phyloP scores from a whole-genome alignment of 305 asterid genomes.

The Fraxinus latifolia region DNA sequence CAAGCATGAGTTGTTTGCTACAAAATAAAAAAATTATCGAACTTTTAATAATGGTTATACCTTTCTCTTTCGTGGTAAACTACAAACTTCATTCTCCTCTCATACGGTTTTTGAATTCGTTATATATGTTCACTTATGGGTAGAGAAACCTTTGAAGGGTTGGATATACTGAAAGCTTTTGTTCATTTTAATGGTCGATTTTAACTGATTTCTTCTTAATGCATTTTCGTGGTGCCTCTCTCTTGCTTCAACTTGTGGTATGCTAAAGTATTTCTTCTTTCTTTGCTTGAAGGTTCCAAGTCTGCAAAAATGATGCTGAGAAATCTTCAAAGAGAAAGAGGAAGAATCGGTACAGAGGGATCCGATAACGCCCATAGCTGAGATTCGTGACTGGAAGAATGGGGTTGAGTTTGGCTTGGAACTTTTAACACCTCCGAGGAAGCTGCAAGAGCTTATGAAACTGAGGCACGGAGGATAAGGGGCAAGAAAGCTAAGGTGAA shows the following conservation, averaged over 20 bases:
- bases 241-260: background rate
- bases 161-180: background rate
- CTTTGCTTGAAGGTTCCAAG: conserved; percentile 35
- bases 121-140: background rate
- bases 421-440: conserved; percentile 41
- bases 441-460: conserved; percentile 82
- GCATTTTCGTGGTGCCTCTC: background rate
- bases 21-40: background rate
- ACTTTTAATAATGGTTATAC: background rate
- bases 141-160: background rate
- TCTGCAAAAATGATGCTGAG: conserved; percentile 38
- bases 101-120: background rate
- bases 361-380: conserved; percentile 74
- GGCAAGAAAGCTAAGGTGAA: conserved; percentile 77
- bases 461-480: conserved; percentile 68
- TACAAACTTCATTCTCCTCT: too few species aligned
- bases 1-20: too few species aligned
- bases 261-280: background rate
- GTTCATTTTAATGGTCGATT: background rate
- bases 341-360: conserved; percentile 73
- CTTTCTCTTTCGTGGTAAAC: background rate
- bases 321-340: conserved; percentile 60
- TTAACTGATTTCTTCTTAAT: background rate
- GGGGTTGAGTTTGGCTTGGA: conserved; percentile 84
- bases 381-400: conserved; percentile 72